A percentile compares a stretch with the other conserved stretches of the same genome.
Evolutionary conservation across 139 green algal species (phyloP).

Genomic region (Closterium sp.): DNA sequence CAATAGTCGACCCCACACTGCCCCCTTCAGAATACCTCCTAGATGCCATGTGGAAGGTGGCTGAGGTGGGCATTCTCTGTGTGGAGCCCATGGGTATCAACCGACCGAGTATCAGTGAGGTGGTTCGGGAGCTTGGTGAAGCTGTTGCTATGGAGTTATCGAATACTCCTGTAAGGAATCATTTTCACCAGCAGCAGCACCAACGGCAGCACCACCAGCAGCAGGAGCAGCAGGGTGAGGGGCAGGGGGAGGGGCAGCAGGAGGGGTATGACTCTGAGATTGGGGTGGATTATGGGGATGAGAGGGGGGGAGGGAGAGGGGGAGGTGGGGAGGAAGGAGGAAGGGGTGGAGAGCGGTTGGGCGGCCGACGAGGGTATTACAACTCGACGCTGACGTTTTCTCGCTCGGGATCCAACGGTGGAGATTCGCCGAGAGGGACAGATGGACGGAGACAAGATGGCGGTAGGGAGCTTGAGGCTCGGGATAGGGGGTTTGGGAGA

Average conservation of each 20-base stretch:
- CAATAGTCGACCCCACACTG: constrained; percentile 21
- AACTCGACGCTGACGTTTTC: background rate
- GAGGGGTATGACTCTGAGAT: background rate
- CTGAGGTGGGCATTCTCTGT: constrained; percentile 30
- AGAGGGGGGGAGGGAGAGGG: background rate
- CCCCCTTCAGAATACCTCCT: background rate
- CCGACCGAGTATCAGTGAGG: background rate
- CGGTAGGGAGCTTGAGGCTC: background rate
- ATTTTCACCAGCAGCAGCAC: background rate
- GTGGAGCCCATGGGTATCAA: background rate
- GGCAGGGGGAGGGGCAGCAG: background rate
- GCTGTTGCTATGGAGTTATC: background rate
- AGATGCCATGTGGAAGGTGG: constrained; percentile 37
- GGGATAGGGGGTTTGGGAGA: background rate
- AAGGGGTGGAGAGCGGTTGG: background rate
- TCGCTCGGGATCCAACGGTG: background rate
- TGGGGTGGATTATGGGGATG: background rate
- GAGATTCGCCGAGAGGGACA: background rate
- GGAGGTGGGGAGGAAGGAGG: background rate
- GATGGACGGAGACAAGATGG: background rate
- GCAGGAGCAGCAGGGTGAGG: background rate
- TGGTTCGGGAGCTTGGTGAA: background rate
- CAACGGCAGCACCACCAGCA: constrained; percentile 4
- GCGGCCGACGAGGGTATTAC: background rate
- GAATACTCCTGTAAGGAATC: background rate